A percentile compares a stretch with the other conserved stretches of the same genome.
Conservation (phyloP, 78 protist genomes). For the Dictyostelium discoideum region DNA sequence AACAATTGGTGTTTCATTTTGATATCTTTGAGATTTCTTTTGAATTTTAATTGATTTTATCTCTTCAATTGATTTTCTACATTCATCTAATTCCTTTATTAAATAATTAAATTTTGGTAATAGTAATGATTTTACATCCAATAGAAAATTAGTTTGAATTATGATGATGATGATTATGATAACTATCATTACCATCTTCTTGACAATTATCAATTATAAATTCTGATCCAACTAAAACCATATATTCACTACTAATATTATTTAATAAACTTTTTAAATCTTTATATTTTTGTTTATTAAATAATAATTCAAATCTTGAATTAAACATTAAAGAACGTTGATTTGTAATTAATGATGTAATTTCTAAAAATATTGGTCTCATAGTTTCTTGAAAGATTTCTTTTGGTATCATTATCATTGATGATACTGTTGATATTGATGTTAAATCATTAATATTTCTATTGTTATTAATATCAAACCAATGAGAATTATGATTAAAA, state of each 20-base stretch:
- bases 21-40: not conserved
- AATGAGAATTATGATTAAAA: not conserved
- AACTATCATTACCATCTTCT: not conserved
- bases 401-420: not conserved
- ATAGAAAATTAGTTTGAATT: not conserved
- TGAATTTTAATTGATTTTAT: not conserved
- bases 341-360: not conserved
- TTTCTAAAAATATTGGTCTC: not conserved
- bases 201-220: not conserved
- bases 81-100: not conserved
- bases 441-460: not conserved
- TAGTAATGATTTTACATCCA: not conserved
- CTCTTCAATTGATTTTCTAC: not conserved
- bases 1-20: not conserved
- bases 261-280: not conserved
- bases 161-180: not conserved
- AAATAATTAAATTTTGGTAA: not conserved
- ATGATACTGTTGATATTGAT: not conserved
- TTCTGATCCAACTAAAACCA: conserved; percentile 20
- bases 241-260: not conserved
- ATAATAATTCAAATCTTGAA: conserved; percentile 27
- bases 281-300: not conserved
- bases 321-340: conserved; percentile 15
- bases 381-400: not conserved
- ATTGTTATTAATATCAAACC: not conserved